phyloP scores from a whole-genome alignment of 1,284 basidiomycete genomes.

The Apiotrichum mycotoxinovorans region DNA sequence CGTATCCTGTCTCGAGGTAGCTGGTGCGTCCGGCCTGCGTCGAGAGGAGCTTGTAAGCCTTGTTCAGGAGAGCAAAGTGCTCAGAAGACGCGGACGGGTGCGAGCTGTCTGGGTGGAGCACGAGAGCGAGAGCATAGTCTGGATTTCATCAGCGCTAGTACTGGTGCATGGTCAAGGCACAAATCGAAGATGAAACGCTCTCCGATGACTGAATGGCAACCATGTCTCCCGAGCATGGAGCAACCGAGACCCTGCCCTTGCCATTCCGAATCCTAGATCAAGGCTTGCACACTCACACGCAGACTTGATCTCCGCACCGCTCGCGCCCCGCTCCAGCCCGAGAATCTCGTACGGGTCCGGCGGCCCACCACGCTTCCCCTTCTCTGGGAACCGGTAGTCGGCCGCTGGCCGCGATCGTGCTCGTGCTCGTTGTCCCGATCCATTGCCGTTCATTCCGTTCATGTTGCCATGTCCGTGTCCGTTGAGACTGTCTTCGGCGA shows the following conservation, averaged over 20 bases:
- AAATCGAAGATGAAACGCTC: too few relatives aligned
- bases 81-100: constrained; percentile 46
- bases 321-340: constrained; percentile 34
- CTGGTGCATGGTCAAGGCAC: neutral
- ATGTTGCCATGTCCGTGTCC: too few relatives aligned
- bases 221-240: too few relatives aligned
- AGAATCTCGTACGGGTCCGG: constrained; percentile 48
- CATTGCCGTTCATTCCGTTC: too few relatives aligned
- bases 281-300: constrained; percentile 44
- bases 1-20: constrained; percentile 43
- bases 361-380: constrained; percentile 29
- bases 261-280: too few relatives aligned
- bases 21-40: constrained; percentile 26
- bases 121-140: constrained; percentile 48
- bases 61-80: constrained; percentile 43
- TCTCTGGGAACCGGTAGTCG: constrained; percentile 36
- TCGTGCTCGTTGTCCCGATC: too few relatives aligned
- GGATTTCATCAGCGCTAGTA: neutral
- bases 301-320: constrained; percentile 40
- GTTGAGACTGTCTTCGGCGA: constrained; percentile 5
- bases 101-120: constrained; percentile 48
- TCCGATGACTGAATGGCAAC: too few relatives aligned
- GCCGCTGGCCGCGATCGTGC: neutral
- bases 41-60: constrained; percentile 47
- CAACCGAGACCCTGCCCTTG: too few relatives aligned